These are phyloP conservation scores for Mortierella sp. DNA, from an alignment of 371 early-diverging fungal species.

Conservation along the genomic window DNA sequence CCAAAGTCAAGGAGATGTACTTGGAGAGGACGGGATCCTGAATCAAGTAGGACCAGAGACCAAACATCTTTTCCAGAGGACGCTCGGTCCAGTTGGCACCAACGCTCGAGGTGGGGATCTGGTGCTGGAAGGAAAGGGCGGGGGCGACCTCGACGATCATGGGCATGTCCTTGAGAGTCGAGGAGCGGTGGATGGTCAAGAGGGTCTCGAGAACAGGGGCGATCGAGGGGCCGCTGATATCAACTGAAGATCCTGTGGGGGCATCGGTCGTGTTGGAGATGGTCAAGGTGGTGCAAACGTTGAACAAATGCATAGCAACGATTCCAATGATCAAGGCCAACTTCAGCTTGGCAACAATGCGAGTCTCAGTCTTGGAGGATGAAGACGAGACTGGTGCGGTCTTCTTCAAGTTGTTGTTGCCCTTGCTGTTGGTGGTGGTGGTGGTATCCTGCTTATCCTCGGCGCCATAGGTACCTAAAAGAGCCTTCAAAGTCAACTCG, in stretches of 20 bases:
- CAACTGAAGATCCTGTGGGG: slow-evolving; percentile 47
- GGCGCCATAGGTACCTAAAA: slow-evolving; percentile 30
- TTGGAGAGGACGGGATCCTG: slow-evolving; percentile 77
- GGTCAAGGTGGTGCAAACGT: slow-evolving; percentile 76
- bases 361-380: slow-evolving; percentile 64
- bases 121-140: slow-evolving; percentile 69
- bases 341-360: slow-evolving; percentile 70
- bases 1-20: slow-evolving; percentile 67
- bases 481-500: slow-evolving; percentile 56
- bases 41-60: slow-evolving; percentile 66
- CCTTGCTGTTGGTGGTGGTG: slow-evolving; percentile 16
- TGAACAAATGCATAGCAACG: slow-evolving; percentile 81
- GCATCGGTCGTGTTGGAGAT: slow-evolving; percentile 17
- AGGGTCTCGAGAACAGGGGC: slow-evolving; percentile 62
- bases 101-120: slow-evolving; percentile 47
- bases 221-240: slow-evolving; percentile 60
- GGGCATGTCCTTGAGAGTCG: slow-evolving; percentile 60
- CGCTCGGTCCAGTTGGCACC: slow-evolving; percentile 61
- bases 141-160: slow-evolving; percentile 74
- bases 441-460: slow-evolving; percentile 24
- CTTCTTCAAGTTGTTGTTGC: slow-evolving; percentile 9
- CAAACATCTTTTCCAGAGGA: slow-evolving; percentile 64
- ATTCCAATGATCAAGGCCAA: slow-evolving; percentile 76
- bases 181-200: slow-evolving; percentile 61
- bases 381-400: slow-evolving; percentile 16